Evolutionary conservation across 345 rosid species (phyloP).

Genomic region (Citrus medica): DNA sequence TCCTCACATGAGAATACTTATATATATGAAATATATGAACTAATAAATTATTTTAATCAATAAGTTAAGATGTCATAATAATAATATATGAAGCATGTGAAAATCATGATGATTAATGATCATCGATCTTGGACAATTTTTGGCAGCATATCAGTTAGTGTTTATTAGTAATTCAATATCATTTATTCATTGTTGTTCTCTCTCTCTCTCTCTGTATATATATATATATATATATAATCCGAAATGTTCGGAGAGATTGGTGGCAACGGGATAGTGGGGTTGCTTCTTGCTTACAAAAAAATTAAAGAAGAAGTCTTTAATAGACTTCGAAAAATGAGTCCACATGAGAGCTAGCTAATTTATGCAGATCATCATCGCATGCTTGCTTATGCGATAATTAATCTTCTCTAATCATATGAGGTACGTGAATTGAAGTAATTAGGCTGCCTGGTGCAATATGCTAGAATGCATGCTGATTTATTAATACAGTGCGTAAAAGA

Average conservation of each 20-base stretch:
- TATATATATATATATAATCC: background rate
- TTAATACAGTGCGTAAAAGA: slow-evolving; percentile 1
- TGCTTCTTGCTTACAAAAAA: background rate
- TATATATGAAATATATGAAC: too few species aligned
- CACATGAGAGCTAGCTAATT: slow-evolving; percentile 3
- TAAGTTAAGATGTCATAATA: too few species aligned
- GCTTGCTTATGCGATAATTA: background rate
- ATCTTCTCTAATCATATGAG: too few species aligned
- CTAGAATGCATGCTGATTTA: too few species aligned
- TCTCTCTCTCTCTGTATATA: too few species aligned
- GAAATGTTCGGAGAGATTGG: background rate
- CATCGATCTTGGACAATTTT: background rate
- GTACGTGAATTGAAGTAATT: too few species aligned
- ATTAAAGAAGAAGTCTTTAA: too few species aligned
- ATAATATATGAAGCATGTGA: background rate
- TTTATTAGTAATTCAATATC: too few species aligned
- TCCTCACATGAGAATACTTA: too few species aligned
- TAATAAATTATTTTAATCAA: too few species aligned
- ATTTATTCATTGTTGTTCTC: too few species aligned
- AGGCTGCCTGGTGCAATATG: too few species aligned
- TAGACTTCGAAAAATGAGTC: background rate
- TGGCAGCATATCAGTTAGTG: background rate
- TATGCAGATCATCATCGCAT: background rate
- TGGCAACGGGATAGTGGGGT: background rate
- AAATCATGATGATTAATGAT: background rate